Base-by-base conservation (phyloP, 345 rosid genomes). In the Eucalyptus brandiana region DNA sequence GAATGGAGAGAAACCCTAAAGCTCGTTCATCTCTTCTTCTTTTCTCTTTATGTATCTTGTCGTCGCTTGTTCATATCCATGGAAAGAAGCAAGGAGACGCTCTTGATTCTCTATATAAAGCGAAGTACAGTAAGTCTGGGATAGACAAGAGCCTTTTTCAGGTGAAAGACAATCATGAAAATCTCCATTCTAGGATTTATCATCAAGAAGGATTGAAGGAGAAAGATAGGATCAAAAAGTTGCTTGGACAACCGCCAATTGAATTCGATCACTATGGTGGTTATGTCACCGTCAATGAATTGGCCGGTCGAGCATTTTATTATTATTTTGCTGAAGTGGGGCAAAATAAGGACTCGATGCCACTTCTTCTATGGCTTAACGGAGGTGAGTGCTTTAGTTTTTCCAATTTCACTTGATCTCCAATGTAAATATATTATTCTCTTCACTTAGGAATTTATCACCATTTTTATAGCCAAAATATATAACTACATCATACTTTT, bases 361-460 rank as follows among this genome's bases (percentile, higher is more conserved):
- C 98, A 87, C 96, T 97, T 89, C 95, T 97, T 93, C 94, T 96
- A 45, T 96, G 99, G 99, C 95, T 97, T 44, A 97, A 97, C 67
- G 99, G 99, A 89, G 98, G 98, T 97, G 47, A 11, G n/a, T 34
- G 60, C 7, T 24, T n/a, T 37, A 32, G 24, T 30, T 86, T 58
- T 86, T 16, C 6, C 30, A 40, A 40, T 40, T 76, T 76, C 3
- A 8, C 30, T 53, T 42, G 9, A 42, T 42, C 67, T 86, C 67
- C 45, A 53, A 86, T 11, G 65, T 12, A 23, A 26, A 17, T 32
- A 18, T 86, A 14, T 26, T 23, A 21, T 8, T 30, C 62, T 53
- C 47, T 37, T 34, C 9, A 4, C 47, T 34, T 40, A 11, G 16
- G 30, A 21, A 76, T 76, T 76, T 40, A 21, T 40, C 30, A 21